Base-by-base conservation (phyloP, 2,329 filamentous ascomycete genomes). In the Ramularia endophylla region DNA sequence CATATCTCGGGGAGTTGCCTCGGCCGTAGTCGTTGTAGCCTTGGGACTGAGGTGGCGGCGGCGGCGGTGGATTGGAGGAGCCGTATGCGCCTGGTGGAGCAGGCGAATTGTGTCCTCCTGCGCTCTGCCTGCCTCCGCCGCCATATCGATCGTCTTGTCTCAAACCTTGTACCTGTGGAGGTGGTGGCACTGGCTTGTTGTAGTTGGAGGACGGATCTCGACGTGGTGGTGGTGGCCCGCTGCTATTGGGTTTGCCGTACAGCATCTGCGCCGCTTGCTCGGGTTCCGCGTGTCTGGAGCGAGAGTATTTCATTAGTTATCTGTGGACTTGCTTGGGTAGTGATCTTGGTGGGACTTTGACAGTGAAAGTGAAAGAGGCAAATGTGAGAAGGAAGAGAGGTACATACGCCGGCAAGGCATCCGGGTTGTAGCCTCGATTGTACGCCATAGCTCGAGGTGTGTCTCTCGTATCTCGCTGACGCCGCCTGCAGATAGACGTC, bases 401-500 rank as follows among this genome's bases (percentile, higher is more conserved):
- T 31, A 69, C 83, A 70, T 75, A 92, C 85, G 87, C 87, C 62
- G 90, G 90, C 51, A 98, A 80, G 62, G 88, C 86, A 72, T 98
- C 90, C 25, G 89, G 89, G 65, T 98, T 94, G 71, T 88, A 92
- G 41, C 83, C 79, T 65, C 81, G 81, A 69, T 94, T 94, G 75
- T 97, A 97, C 42, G 90, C 90, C 90, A 97, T 97, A 25, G 22
- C 22, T 25, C 22, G 22, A 25, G 22, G n/a, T n/a, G n/a, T n/a
- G n/a, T n/a, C n/a, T n/a, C 22, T 25, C 22, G 22, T 25, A 25
- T 27, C 36, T 27, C 36, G 36, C 22, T 11, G 22, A 25, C 22
- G 22, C 22, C 22, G 22, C 11, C 22, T 25, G 22, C 22, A 11
- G 22, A 11, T 11, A 11, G 6, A 25, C 22, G 22, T 25, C 22